Evolutionary conservation across 2,329 filamentous ascomycete species (phyloP), one percentile per base, ranked within the genome.

Genomic region (Penicillium freii): DNA sequence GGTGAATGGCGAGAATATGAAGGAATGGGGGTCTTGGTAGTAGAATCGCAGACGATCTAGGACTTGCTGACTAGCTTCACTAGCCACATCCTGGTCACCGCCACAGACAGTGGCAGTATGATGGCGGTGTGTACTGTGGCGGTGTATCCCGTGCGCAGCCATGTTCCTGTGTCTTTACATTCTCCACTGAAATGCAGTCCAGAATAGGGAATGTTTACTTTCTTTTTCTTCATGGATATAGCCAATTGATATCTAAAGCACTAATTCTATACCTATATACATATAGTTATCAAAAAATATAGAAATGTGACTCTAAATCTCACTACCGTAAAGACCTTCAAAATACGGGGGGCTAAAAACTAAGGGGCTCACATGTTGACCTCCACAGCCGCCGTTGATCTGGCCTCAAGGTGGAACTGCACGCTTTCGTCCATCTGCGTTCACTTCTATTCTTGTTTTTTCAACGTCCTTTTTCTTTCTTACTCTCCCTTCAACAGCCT

Each of bases 331-430:
- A 53, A 33, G 47, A 5, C 23, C 10, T 39, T 33, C 42, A 49
- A 23, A 54, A 45, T 51, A 46, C 40, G 15, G 54, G 60, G 60
- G 56, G 56, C n/a, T 40, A 42, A 59, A 65, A 56, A 36, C 57
- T 60, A 62, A 60, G 58, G 60, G 64, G 60, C 54, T 62, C 59
- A 60, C 62, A 34, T 47, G 57, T 61, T 57, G 53, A 60, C 55
- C 52, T 57, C 46, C 36, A 53, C 59, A 58, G 54, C 64, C 59
- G 59, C 57, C 62, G 69, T 69, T 65, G 68, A 72, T 73, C 71
- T 73, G 71, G 69, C 71, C 71, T 73, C 58, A 73, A 69, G 66
- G 56, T 60, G 62, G 62, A 55, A 54, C 48, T 51, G 60, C 57
- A 62, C 63, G 67, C 66, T 68, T 69, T 66, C 68, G 62, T 67